Base-by-base conservation (phyloP, 306 rosid species). In the Mucuna pruriens region DNA sequence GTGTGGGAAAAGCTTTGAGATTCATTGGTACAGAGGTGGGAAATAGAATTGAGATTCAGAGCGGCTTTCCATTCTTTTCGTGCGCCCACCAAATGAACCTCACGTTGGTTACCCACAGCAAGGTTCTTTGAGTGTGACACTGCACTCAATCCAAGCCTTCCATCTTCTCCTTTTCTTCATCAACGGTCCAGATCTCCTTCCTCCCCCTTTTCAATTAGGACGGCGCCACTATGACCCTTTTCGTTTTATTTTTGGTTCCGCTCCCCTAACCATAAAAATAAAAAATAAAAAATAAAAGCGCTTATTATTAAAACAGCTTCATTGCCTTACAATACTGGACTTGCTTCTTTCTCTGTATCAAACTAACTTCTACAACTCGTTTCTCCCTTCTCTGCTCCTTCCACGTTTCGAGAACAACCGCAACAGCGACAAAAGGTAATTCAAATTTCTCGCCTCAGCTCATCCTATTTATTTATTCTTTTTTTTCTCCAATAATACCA, bases 61-160 rank as follows among this genome's bases (percentile, higher is more conserved):
- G 39, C 3, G 33, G 33, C 61, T 55, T 51, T 9, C 26, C 71
- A 78, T 84, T 74, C 49, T 60, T 74, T 74, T 84, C 52, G 74
- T 86, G 88, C 72, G 74, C 84, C 67, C 29, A 63, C 76, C 42
- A 46, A 85, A 76, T 66, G 66, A 57, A 69, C 71, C 74, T 62
- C 66, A 60, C 72, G 23, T 61, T 71, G 4, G 65, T 52, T 39
- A 22, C 55, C 51, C 39, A 0, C 8, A 34, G 5, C 5, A 45
- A 60, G 85, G 87, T 77, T 84, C 85, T 61, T 78, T 62, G 84
- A 86, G 63, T 79, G 75, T 76, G 84, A 85, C 85, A 66, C 82
- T 54, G 68, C 22, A 68, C n/a, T 82, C 76, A 69, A 69, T 75
- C 82, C 2, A 23, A 22, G 13, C 90, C 94, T 84, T 86, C 67